Evolutionary conservation across 106 monocot genomes (phyloP), one percentile per base, ranked within the genome.

Genomic region (Chionographis japonica): DNA sequence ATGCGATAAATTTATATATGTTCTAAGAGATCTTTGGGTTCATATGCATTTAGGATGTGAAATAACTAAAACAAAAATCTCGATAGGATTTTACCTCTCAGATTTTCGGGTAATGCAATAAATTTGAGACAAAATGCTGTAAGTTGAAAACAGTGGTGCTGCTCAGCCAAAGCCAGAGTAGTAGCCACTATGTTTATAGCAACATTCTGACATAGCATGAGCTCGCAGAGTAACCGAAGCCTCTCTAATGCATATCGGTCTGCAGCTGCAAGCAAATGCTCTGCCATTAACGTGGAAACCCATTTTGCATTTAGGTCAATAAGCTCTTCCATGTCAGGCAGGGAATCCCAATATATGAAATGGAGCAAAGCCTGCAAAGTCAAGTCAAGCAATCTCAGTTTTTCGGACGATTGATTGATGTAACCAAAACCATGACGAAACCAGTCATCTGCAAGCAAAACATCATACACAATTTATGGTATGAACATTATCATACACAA

Each of bases 181-280:
- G 84, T 87, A 18, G 94, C 94, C 17, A 94, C 94, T 8, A 87
- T 94, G 72, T 94, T 90, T 51, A 90, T 87, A 59, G 90, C 81
- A 19, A 94, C 87, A 75, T 90, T 84, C 56, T 83, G 84, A 66
- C 84, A 85, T 12, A 94, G 75, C 76, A 78, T 87, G 11, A 54
- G 71, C 74, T 94, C 90, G 70, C 90, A 94, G 13, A 87, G 70
- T 69, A 87, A 62, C 62, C 78, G 84, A 43, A 94, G 82, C 63
- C 90, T 84, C 35, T 90, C 94, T 58, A 94, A 42, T 40, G 80
- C 86, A 87, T 94, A 94, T 12, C 81, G 65, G 54, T 94, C 94
- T 20, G 94, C 94, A 49, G 90, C 94, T 58, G 82, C 94, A 57
- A 94, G 84, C 70, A 94, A 72, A 74, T 94, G 94, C 64, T 90